A percentile compares a stretch with the other conserved stretches of the same genome.
These are phyloP conservation scores for Ophiosphaerella narmari DNA, from an alignment of 2,329 filamentous ascomycete genomes.

Conservation along the genomic window DNA sequence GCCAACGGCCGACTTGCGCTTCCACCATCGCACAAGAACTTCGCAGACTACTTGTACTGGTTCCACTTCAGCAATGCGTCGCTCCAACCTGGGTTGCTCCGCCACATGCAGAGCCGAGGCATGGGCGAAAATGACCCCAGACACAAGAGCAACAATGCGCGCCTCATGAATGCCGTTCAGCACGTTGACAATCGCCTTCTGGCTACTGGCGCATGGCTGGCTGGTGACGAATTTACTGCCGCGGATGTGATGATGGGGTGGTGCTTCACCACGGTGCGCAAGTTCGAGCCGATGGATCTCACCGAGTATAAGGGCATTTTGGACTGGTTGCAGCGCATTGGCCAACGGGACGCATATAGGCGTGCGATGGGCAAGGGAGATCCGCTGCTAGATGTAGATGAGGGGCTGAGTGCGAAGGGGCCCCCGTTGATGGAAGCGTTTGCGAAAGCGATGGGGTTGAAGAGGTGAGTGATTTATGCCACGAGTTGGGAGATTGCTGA, in stretches of 20 bases:
- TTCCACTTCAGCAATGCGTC: slow-evolving; percentile 60
- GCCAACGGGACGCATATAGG: slow-evolving; percentile 34
- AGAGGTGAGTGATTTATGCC: slow-evolving; percentile 17
- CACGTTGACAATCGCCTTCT: slow-evolving; percentile 57
- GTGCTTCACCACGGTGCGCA: slow-evolving; percentile 64
- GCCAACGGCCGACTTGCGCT: slow-evolving; percentile 55
- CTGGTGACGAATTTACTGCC: slow-evolving; percentile 64
- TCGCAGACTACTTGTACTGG: slow-evolving; percentile 68
- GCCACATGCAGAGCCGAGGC: slow-evolving; percentile 31
- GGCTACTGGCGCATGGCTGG: slow-evolving; percentile 57
- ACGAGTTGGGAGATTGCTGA: slow-evolving; percentile 7
- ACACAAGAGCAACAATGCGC: slow-evolving; percentile 37
- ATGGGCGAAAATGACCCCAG: slow-evolving; percentile 44
- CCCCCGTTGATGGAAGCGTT: slow-evolving; percentile 24
- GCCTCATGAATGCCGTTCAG: slow-evolving; percentile 48
- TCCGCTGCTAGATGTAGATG: slow-evolving; percentile 47
- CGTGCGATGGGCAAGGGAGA: slow-evolving; percentile 63
- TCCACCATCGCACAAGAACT: slow-evolving; percentile 53
- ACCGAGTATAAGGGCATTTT: slow-evolving; percentile 36
- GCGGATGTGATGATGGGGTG: slow-evolving; percentile 70
- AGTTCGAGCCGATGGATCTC: slow-evolving; percentile 52
- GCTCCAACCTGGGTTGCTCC: slow-evolving; percentile 45
- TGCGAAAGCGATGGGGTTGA: slow-evolving; percentile 26
- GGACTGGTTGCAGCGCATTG: slow-evolving; percentile 35
- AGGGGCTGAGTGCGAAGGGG: slow-evolving; percentile 33